Conservation (phyloP, 768 basidiomycete genomes). For the Russula sp. region DNA sequence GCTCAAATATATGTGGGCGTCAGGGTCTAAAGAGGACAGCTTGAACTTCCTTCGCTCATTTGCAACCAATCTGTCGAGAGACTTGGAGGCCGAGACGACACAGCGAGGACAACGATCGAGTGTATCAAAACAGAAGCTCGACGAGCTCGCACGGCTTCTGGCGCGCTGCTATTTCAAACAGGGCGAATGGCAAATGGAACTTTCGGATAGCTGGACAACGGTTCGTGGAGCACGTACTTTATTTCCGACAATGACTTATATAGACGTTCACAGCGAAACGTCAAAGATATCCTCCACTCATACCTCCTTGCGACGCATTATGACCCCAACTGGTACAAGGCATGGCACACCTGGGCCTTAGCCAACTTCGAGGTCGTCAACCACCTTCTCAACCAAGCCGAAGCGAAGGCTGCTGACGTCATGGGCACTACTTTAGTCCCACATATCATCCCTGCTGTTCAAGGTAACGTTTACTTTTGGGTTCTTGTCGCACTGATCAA, state of each 20-base stretch:
- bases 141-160: conserved; percentile 78
- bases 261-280: conserved; percentile 58
- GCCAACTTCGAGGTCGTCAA: conserved; percentile 93
- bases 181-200: conserved; percentile 87
- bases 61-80: conserved; percentile 67
- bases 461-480: conserved; percentile 48
- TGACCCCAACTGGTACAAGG: conserved; percentile 97
- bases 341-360: conserved; percentile 98
- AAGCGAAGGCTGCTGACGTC: conserved; percentile 54
- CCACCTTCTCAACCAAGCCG: conserved; percentile 66
- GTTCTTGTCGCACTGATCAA: conserved; percentile 6
- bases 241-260: conserved; percentile 5
- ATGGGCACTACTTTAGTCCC: conserved; percentile 63
- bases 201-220: conserved; percentile 74
- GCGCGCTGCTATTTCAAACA: conserved; percentile 96
- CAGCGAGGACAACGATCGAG: conserved; percentile 48
- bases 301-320: conserved; percentile 87
- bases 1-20: conserved; percentile 94
- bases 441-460: conserved; percentile 91
- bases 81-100: conserved; percentile 61
- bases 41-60: conserved; percentile 82
- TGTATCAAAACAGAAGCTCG: conserved; percentile 57
- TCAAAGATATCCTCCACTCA: conserved; percentile 77
- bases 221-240: conserved; percentile 46
- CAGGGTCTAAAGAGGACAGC: conserved; percentile 71